A percentile compares a stretch with the other conserved stretches of the same genome.
Evolutionary conservation across 2,329 filamentous ascomycete genomes (phyloP).

Genomic region (Cordyceps javanica): DNA sequence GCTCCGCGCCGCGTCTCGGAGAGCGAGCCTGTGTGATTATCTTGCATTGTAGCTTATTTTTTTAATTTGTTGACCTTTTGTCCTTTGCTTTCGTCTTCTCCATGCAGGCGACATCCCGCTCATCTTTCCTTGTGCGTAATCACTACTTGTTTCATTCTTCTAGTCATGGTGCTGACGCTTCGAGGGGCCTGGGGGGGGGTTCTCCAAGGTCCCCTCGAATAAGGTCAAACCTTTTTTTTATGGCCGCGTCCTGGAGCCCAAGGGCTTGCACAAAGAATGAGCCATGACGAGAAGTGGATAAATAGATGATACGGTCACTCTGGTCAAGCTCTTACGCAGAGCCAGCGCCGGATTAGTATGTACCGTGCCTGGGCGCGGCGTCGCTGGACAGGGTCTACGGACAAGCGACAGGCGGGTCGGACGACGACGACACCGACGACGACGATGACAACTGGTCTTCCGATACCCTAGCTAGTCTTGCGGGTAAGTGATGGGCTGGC

Average conservation of each 20-base stretch:
- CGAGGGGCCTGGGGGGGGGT: too few species aligned
- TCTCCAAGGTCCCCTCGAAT: not conserved
- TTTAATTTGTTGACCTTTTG: not conserved
- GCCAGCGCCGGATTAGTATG: too few species aligned
- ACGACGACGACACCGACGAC: not conserved
- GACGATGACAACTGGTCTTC: not conserved
- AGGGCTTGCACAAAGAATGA: not conserved
- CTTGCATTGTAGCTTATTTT: not conserved
- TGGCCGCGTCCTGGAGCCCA: not conserved
- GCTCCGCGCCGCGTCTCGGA: not conserved
- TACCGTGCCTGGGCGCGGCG: too few species aligned
- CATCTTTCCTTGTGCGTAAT: not conserved
- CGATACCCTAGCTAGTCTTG: not conserved
- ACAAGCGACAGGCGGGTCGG: conserved; percentile 2
- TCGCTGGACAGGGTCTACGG: conserved; percentile 6
- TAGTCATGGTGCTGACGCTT: not conserved
- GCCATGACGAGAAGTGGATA: not conserved
- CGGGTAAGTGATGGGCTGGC: not conserved
- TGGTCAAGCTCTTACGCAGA: too few species aligned
- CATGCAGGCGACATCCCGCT: not conserved
- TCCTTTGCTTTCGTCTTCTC: too few species aligned
- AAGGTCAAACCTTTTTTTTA: not conserved
- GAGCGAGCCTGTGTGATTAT: not conserved
- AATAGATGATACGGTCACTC: too few species aligned
- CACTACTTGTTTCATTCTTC: not conserved